These are phyloP conservation scores for Yamadazyma dendronema DNA, from an alignment of 1,139 yeast species.

Conservation along the genomic window DNA sequence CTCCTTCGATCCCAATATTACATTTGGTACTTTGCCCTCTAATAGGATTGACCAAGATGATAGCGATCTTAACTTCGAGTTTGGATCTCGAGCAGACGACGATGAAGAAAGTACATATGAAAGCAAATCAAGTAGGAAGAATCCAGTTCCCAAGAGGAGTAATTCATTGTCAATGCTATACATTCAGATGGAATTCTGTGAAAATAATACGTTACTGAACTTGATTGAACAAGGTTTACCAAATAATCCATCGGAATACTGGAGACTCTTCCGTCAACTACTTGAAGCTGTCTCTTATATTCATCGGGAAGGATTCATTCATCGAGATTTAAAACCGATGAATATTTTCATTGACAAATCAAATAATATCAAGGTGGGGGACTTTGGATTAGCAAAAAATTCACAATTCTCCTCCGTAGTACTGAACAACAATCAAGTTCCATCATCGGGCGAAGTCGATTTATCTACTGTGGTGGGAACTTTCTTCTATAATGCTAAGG, in stretches of 20 bases:
- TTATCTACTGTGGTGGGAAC: slow-evolving; percentile 93
- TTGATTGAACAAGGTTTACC: slow-evolving; percentile 81
- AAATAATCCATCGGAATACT: slow-evolving; percentile 71
- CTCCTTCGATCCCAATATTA: slow-evolving; percentile 60
- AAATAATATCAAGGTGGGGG: slow-evolving; percentile 90
- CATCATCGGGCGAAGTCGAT: slow-evolving; percentile 53
- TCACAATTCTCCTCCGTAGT: slow-evolving; percentile 47
- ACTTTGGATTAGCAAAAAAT: slow-evolving; percentile 92
- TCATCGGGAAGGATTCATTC: slow-evolving; percentile 91
- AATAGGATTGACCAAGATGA: slow-evolving; percentile 12
- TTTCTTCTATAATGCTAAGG: slow-evolving; percentile 87
- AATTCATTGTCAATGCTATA: slow-evolving; percentile 49
- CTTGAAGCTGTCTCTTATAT: slow-evolving; percentile 90
- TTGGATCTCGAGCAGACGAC: slow-evolving; percentile 20
- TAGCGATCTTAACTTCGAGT: slow-evolving; percentile 27
- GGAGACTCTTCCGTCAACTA: slow-evolving; percentile 86
- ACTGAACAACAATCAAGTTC: slow-evolving; percentile 41
- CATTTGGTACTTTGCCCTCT: slow-evolving; percentile 45
- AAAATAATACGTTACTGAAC: slow-evolving; percentile 83
- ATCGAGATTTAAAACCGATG: slow-evolving; percentile 92
- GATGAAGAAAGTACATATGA: slow-evolving; percentile 7
- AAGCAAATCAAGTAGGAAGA: slow-evolving; percentile 9
- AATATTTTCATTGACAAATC: slow-evolving; percentile 92
- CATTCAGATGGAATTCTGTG: slow-evolving; percentile 98
- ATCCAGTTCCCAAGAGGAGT: not conserved